phyloP scores from a whole-genome alignment of 2,329 filamentous ascomycete species.

The Mycogone perniciosa region DNA sequence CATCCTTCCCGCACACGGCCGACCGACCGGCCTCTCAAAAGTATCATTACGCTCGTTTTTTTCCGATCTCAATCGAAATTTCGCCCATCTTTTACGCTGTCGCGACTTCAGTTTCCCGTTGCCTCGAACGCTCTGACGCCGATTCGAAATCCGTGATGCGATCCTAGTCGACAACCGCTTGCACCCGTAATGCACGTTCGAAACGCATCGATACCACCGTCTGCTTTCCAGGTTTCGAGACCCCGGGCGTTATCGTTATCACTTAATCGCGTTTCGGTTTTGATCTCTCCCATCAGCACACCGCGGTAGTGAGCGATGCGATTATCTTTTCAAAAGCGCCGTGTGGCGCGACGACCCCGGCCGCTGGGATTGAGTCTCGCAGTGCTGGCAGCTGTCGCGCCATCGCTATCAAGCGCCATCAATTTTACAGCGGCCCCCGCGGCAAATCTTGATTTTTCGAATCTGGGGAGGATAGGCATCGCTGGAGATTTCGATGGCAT shows the following conservation, averaged over 20 bases:
- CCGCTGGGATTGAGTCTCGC: slow-evolving; percentile 28
- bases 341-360: slow-evolving; percentile 32
- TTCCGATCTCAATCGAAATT: slow-evolving; percentile 4
- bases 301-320: slow-evolving; percentile 37
- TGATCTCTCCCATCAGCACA: slow-evolving; percentile 14
- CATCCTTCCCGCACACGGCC: background rate
- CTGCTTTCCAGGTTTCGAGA: slow-evolving; percentile 7
- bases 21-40: background rate
- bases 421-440: slow-evolving; percentile 57
- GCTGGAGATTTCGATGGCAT: slow-evolving; percentile 87
- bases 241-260: background rate
- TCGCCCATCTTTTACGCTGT: background rate
- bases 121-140: slow-evolving; percentile 12
- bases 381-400: slow-evolving; percentile 35
- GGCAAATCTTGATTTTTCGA: slow-evolving; percentile 69
- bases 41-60: slow-evolving; percentile 13
- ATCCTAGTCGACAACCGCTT: slow-evolving; percentile 19
- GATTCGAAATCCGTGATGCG: slow-evolving; percentile 18
- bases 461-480: slow-evolving; percentile 76
- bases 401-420: slow-evolving; percentile 42
- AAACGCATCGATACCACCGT: slow-evolving; percentile 13
- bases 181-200: slow-evolving; percentile 24
- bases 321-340: slow-evolving; percentile 38
- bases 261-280: slow-evolving; percentile 2
- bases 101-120: background rate